Base-by-base conservation (phyloP, 306 rosid genomes). In the Quercus gilva region DNA sequence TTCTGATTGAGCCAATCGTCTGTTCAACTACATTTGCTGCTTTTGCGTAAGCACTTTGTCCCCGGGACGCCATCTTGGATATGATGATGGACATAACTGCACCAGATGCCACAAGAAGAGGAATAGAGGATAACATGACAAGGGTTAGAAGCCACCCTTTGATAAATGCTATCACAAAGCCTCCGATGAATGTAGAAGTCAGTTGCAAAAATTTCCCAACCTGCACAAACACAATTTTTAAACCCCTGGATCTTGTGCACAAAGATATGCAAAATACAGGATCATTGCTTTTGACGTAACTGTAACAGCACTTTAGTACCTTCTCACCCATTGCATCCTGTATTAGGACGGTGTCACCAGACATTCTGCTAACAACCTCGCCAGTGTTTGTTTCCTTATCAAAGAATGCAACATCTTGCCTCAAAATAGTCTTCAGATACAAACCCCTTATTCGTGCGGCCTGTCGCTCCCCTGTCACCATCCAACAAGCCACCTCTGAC, bases 71-170 rank as follows among this genome's bases (percentile, higher is more conserved):
- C 94, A 87, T 85, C 86, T 85, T 87, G 68, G 85, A 59, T 21
- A 83, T 76, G 74, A 88, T 55, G 25, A 71, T 49, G 76, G 87
- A 83, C 88, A 90, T 77, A 19, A 85, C 4, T 29, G 91, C 89
- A 73, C 93, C 94, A 19, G 94, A 52, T 20, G 79, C 83, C 82
- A 90, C 90, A n/a, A 92, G 88, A 73, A 86, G 90, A 8, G 97
- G 97, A 51, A 92, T 77, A 33, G 88, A 79, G n/a, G 94, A 80
- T 84, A 90, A 76, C 85, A 90, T 85, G 70, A 92, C 94, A 49
- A 92, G 89, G 68, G 91, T 71, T 35, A 92, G 89, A 81, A 89
- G 94, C 97, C 97, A 90, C 29, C 97, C 97, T 86, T 86, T 85
- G 83, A 84, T 31, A 81, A 92, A 89, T 76, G 95, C 97, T 76